A percentile compares a stretch with the other conserved stretches of the same genome.
phyloP scores from a whole-genome alignment of 177 flowering plant species.

The Vitis hybrid region DNA sequence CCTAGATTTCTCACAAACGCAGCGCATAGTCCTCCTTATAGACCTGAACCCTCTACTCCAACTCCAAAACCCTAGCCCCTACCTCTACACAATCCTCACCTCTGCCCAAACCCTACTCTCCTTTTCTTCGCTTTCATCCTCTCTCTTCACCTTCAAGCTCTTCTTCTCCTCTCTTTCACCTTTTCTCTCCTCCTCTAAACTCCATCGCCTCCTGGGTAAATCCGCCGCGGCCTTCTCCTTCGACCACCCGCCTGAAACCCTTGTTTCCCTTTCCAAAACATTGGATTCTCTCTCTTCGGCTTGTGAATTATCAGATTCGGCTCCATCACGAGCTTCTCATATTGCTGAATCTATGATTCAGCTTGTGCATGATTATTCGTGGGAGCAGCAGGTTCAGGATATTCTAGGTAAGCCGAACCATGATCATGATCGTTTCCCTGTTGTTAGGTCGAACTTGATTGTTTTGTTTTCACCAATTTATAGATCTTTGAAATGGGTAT shows the following conservation, averaged over 20 bases:
- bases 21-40: constrained; percentile 70
- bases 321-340: constrained; percentile 28
- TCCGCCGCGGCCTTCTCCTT: constrained; percentile 56
- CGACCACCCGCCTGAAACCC: constrained; percentile 41
- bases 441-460: constrained; percentile 64
- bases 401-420: constrained; percentile 26
- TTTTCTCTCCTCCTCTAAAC: constrained; percentile 56
- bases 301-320: neutral
- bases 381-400: constrained; percentile 50
- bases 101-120: constrained; percentile 43
- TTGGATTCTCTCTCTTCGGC: constrained; percentile 37
- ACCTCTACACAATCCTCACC: constrained; percentile 44
- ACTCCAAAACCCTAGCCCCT: constrained; percentile 40
- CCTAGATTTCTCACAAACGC: constrained; percentile 48
- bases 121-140: constrained; percentile 48
- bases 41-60: constrained; percentile 73
- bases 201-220: constrained; percentile 36
- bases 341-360: constrained; percentile 52
- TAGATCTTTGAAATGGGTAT: constrained; percentile 26
- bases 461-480: constrained; percentile 58
- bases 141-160: constrained; percentile 77
- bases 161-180: constrained; percentile 89
- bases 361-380: constrained; percentile 65
- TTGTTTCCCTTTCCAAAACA: constrained; percentile 37
- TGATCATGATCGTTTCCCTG: neutral